Evolutionary conservation across 2,329 filamentous ascomycete species (phyloP), one percentile per base, ranked within the genome.

Genomic region (Aspergillus fructus): DNA sequence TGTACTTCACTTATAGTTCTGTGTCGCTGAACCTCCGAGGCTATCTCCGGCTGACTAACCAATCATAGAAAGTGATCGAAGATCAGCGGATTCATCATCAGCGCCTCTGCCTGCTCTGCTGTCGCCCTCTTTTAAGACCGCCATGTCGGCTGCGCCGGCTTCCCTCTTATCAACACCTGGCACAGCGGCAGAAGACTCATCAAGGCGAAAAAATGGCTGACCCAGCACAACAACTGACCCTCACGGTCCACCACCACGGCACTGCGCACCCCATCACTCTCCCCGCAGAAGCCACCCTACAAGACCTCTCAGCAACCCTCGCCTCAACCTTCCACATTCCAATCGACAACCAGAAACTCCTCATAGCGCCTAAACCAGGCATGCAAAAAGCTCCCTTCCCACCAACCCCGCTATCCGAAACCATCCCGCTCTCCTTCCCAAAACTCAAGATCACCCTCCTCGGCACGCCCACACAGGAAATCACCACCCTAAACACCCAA

Each of bases 241-340:
- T 87, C 40, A 81, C 77, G 15, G 69, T 87, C 58, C 79, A 80
- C 60, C 80, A 86, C 64, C 83, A 85, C 68, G 79, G 80, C 66
- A 79, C 79, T 49, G 72, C 77, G 1, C 73, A 84, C 62, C 71
- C 73, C 17, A 68, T 85, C 45, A 70, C 73, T 11, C 78, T 86
- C 46, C 66, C 81, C 15, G 51, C 74, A 37, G 71, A 78, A 59
- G 79, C 83, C 55, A 86, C 83, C 1, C 75, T 87, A 33, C 62
- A 71, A 61, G 76, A 78, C 56, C 74, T 79, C 48, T 68, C 76
- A 21, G 47, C 60, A 40, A 60, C 60, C 37, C 71, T 78, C 61
- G 66, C 73, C 47, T 51, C 64, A 21, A 63, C 55, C 5, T 68
- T 79, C 4, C 68, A 73, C 43, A 76, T 79, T 52, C 74, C 76